These are phyloP conservation scores for Mortierella sp. DNA, from an alignment of 371 early-diverging fungal genomes.

Conservation along the genomic window DNA sequence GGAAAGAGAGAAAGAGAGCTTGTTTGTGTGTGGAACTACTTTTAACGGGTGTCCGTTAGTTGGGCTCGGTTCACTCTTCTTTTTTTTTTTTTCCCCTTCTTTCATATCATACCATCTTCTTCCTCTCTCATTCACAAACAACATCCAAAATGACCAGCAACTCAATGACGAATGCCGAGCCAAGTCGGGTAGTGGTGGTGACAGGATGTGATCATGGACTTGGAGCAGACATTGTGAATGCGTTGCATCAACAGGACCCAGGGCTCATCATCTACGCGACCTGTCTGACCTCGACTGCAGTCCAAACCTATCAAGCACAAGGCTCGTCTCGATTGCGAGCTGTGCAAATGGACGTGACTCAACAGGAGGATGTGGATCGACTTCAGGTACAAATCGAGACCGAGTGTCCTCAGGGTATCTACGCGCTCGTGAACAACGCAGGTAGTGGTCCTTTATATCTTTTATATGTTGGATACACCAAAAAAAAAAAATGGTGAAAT, in stretches of 20 bases:
- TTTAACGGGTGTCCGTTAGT: too few species aligned
- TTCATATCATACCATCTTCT: too few species aligned
- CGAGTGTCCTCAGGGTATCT: slow-evolving; percentile 46
- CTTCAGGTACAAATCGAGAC: slow-evolving; percentile 7
- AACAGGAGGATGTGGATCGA: slow-evolving; percentile 1
- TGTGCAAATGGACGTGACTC: slow-evolving; percentile 5
- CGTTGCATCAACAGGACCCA: neutral
- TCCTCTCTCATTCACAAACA: neutral
- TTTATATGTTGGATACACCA: too few species aligned
- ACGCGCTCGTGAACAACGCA: slow-evolving; percentile 49
- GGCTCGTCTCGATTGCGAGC: slow-evolving; percentile 7
- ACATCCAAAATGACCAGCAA: too few species aligned
- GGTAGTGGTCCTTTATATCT: too few species aligned
- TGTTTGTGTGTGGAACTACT: too few species aligned
- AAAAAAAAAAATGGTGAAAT: too few species aligned
- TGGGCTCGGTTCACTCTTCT: neutral
- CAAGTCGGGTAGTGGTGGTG: neutral
- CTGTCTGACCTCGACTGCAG: neutral
- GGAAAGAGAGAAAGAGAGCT: too few species aligned
- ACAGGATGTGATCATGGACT: slow-evolving; percentile 5
- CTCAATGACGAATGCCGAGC: neutral
- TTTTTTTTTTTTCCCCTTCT: neutral
- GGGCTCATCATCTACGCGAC: slow-evolving; percentile 12
- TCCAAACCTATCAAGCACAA: neutral
- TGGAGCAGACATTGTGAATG: slow-evolving; percentile 5